Conservation (phyloP, 371 early-diverging fungal genomes). For the Chytridium lagenaria region DNA sequence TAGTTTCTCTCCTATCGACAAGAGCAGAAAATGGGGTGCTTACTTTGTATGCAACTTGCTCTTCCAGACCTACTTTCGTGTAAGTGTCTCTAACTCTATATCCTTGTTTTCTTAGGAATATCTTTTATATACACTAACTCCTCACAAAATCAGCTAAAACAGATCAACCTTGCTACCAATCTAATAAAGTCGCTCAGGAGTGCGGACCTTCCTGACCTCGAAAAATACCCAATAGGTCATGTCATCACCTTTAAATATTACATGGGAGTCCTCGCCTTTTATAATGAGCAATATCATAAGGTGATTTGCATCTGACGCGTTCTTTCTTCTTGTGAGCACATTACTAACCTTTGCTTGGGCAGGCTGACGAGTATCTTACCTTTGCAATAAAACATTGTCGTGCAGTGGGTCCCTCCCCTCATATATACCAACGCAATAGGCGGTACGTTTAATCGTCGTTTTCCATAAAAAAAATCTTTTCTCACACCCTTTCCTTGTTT, state of each 20-base stretch:
- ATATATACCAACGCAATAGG: neutral
- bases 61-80: constrained; percentile 84
- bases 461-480: neutral
- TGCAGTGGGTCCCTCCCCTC: constrained; percentile 30
- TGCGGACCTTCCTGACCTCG: constrained; percentile 76
- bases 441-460: neutral
- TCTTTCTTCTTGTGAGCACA: too few relatives aligned
- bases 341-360: constrained; percentile 19
- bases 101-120: neutral
- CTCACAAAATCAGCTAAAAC: constrained; percentile 60
- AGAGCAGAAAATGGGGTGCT: constrained; percentile 90
- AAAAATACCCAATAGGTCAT: constrained; percentile 80
- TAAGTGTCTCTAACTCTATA: too few relatives aligned
- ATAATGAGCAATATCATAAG: constrained; percentile 77
- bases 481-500: constrained; percentile 2
- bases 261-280: constrained; percentile 81
- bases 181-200: constrained; percentile 77
- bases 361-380: constrained; percentile 74
- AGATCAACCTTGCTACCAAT: constrained; percentile 83
- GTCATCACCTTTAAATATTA: constrained; percentile 85
- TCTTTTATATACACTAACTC: neutral
- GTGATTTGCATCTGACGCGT: constrained; percentile 34
- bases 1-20: constrained; percentile 47
- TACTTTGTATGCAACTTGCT: constrained; percentile 83
- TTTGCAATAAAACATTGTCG: constrained; percentile 73